Evolutionary conservation across 2,329 filamentous ascomycete genomes (phyloP).

Genomic region (Cladosporium sp.): DNA sequence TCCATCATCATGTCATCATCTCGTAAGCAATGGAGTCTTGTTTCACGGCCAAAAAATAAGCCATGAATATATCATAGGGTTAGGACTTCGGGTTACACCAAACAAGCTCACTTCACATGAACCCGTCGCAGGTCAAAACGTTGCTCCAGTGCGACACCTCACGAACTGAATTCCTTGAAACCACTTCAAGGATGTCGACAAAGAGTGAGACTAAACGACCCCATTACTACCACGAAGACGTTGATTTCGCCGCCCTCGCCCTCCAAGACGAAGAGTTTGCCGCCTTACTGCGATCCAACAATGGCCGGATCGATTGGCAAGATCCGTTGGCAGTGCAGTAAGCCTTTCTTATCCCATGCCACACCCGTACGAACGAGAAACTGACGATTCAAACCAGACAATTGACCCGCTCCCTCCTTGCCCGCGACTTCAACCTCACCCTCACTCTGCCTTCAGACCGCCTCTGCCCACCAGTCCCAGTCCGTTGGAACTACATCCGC

Average conservation of each 20-base stretch:
- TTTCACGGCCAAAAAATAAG: too few relatives aligned
- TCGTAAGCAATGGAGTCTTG: too few relatives aligned
- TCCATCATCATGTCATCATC: too few relatives aligned
- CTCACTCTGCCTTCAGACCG: slow-evolving; percentile 71
- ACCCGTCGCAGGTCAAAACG: too few relatives aligned
- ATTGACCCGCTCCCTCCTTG: slow-evolving; percentile 74
- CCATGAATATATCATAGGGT: too few relatives aligned
- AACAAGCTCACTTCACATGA: too few relatives aligned
- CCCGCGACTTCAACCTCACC: slow-evolving; percentile 66
- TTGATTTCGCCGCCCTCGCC: slow-evolving; percentile 62
- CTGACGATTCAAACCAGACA: slow-evolving; percentile 62
- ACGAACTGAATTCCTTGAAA: too few relatives aligned
- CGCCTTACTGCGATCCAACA: slow-evolving; percentile 38
- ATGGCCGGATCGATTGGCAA: slow-evolving; percentile 71
- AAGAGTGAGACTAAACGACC: not conserved
- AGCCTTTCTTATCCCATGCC: slow-evolving; percentile 11
- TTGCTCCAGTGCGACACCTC: too few relatives aligned
- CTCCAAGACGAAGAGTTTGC: slow-evolving; percentile 57
- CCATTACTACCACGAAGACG: slow-evolving; percentile 49
- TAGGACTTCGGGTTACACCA: too few relatives aligned
- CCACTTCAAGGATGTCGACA: not conserved
- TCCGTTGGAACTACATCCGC: slow-evolving; percentile 74
- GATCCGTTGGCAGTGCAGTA: slow-evolving; percentile 73
- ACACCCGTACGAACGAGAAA: not conserved
- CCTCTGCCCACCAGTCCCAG: slow-evolving; percentile 76